Evolutionary conservation across 2,329 filamentous ascomycete genomes (phyloP).

Genomic region (Aurifilum marmelostoma): DNA sequence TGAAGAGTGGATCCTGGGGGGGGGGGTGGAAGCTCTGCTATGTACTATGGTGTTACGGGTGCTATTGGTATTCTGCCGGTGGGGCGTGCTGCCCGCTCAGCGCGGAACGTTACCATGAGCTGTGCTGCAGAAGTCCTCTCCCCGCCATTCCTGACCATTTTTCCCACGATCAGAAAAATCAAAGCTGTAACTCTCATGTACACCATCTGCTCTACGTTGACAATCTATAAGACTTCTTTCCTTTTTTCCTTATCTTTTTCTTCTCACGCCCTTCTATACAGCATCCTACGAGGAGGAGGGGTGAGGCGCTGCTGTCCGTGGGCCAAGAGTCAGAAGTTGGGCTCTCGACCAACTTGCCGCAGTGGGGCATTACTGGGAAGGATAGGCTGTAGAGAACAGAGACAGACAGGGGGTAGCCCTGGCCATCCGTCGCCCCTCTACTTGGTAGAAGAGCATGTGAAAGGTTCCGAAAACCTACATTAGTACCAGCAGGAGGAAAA

Average conservation of each 20-base stretch:
- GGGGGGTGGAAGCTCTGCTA: neutral
- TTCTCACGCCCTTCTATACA: too few relatives aligned
- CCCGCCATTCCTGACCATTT: too few relatives aligned
- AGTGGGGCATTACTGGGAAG: neutral
- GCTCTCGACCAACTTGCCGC: neutral
- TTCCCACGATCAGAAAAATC: too few relatives aligned
- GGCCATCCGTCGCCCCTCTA: neutral
- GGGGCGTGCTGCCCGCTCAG: neutral
- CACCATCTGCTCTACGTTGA: too few relatives aligned
- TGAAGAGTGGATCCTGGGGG: conserved; percentile 6
- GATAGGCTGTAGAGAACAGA: neutral
- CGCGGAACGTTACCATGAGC: neutral
- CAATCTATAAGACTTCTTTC: too few relatives aligned
- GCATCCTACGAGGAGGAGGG: too few relatives aligned
- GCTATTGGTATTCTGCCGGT: neutral
- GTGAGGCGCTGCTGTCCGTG: too few relatives aligned
- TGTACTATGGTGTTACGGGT: neutral
- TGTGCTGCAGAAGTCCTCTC: too few relatives aligned
- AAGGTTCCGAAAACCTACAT: neutral
- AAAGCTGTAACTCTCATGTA: too few relatives aligned
- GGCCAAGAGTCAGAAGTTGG: neutral
- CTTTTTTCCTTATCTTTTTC: too few relatives aligned
- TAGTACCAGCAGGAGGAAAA: neutral
- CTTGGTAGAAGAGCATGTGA: conserved; percentile 11
- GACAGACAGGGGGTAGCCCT: neutral